Percentiles rank a stretch among this genome's conserved stretches.
These are phyloP conservation scores for Cunninghamia lanceolata DNA, from an alignment of 75 land plant genomes.

Conservation along the genomic window DNA sequence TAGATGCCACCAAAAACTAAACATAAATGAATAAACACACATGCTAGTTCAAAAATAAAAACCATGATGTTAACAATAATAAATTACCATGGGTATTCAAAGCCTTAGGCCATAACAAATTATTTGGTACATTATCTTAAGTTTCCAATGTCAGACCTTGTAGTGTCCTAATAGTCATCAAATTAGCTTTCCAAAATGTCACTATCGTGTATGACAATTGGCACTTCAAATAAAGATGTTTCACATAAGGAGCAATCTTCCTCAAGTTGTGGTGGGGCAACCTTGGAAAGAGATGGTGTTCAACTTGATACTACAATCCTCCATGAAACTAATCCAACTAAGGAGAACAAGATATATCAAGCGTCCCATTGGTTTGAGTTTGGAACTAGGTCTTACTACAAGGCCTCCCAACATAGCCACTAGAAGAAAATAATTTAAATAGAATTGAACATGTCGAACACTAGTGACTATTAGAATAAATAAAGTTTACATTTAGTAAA, in stretches of 20 bases:
- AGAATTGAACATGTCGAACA: conserved; percentile 72
- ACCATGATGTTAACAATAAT: neutral
- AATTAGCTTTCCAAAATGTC: conserved; percentile 70
- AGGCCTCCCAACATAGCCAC: conserved; percentile 58
- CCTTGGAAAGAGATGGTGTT: conserved; percentile 73
- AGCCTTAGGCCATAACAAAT: conserved; percentile 76
- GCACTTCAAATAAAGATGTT: conserved; percentile 58
- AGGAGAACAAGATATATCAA: conserved; percentile 47
- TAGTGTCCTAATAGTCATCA: conserved; percentile 48
- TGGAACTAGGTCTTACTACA: conserved; percentile 52
- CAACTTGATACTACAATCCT: conserved; percentile 72
- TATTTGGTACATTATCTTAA: conserved; percentile 41
- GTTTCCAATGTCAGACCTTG: conserved; percentile 69
- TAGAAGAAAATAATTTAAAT: conserved; percentile 65
- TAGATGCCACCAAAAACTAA: neutral
- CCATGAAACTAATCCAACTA: conserved; percentile 88
- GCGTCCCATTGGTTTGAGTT: conserved; percentile 59
- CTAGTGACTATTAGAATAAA: too few species aligned
- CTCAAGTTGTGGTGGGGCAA: conserved; percentile 69
- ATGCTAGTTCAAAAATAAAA: too few species aligned
- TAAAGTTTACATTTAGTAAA: too few species aligned
- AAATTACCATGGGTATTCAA: conserved; percentile 54
- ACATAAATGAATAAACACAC: neutral
- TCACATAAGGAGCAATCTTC: conserved; percentile 50
- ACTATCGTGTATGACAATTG: conserved; percentile 58